Conservation (phyloP, 768 basidiomycete species). For the Heimioporus sp. region DNA sequence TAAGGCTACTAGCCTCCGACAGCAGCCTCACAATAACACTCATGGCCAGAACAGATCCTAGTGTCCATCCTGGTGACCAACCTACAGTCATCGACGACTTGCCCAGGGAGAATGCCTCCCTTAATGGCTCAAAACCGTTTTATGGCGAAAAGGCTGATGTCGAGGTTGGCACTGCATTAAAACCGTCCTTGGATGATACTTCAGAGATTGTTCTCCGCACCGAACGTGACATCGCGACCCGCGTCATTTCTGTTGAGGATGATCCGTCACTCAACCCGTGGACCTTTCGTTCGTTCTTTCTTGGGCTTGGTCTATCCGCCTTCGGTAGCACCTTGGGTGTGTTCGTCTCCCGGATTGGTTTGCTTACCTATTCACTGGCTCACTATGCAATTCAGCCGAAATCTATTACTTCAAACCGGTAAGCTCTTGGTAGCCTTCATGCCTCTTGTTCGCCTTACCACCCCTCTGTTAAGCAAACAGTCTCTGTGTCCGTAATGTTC, state of each 20-base stretch:
- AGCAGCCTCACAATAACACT: no score
- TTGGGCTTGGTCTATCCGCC: conserved; percentile 52
- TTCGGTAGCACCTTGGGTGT: conserved; percentile 50
- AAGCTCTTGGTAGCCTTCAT: background rate
- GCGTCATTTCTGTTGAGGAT: conserved; percentile 42
- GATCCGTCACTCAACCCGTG: conserved; percentile 28
- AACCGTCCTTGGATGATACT: conserved; percentile 2
- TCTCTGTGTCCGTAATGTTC: conserved; percentile 52
- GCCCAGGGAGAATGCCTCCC: conserved; percentile 5
- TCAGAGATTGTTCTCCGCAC: conserved; percentile 31
- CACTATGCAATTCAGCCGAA: conserved; percentile 37
- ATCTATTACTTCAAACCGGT: conserved; percentile 64
- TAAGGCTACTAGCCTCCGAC: no score
- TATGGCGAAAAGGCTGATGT: conserved; percentile 31
- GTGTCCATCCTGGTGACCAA: no score
- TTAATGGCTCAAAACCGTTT: background rate
- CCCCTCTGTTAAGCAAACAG: conserved; percentile 42
- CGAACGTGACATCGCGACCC: conserved; percentile 47
- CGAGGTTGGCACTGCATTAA: conserved; percentile 24
- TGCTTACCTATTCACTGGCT: background rate
- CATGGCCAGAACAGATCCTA: no score
- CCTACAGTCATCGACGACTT: background rate
- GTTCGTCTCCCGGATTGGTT: conserved; percentile 2
- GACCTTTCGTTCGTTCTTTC: conserved; percentile 47
- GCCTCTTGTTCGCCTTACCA: background rate